Percentiles rank a stretch among this genome's conserved stretches.
Evolutionary conservation across 495 filamentous ascomycete species (phyloP).

Genomic region (Lasiosphaeria hispida): DNA sequence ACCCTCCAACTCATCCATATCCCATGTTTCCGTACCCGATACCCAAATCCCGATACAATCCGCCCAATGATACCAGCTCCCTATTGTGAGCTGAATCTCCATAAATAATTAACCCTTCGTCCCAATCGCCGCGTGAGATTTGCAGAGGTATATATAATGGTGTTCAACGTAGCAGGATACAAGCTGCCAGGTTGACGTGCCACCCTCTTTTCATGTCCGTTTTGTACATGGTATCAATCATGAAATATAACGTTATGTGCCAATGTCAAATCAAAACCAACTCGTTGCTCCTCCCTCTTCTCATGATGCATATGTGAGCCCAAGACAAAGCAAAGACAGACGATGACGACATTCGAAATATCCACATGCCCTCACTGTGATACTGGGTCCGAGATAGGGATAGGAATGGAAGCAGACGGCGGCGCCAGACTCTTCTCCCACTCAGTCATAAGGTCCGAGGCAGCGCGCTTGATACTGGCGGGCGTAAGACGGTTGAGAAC

Average conservation of each 20-base stretch:
- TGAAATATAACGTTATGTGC: too few species aligned
- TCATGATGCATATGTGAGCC: too few species aligned
- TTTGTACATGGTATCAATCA: too few species aligned
- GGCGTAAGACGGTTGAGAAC: conserved; percentile 63
- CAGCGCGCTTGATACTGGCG: conserved; percentile 65
- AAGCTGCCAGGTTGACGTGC: too few species aligned
- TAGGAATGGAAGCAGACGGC: conserved; percentile 4
- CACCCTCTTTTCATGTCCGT: too few species aligned
- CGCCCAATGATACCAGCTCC: not conserved
- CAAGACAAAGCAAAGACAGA: too few species aligned
- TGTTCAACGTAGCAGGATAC: too few species aligned
- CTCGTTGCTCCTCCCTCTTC: too few species aligned
- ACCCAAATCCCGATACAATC: not conserved
- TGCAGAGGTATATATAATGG: too few species aligned
- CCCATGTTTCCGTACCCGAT: too few species aligned
- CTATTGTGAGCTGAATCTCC: not conserved
- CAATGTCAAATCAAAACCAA: too few species aligned
- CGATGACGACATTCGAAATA: not conserved
- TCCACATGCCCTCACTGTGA: not conserved
- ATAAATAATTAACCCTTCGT: not conserved
- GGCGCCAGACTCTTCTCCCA: conserved; percentile 60
- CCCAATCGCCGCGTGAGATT: not conserved
- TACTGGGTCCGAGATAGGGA: not conserved
- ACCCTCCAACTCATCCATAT: not conserved
- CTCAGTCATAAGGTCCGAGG: conserved; percentile 71